Evolutionary conservation across 257 asterid genomes (phyloP).

Genomic region (Scutellaria barbata): DNA sequence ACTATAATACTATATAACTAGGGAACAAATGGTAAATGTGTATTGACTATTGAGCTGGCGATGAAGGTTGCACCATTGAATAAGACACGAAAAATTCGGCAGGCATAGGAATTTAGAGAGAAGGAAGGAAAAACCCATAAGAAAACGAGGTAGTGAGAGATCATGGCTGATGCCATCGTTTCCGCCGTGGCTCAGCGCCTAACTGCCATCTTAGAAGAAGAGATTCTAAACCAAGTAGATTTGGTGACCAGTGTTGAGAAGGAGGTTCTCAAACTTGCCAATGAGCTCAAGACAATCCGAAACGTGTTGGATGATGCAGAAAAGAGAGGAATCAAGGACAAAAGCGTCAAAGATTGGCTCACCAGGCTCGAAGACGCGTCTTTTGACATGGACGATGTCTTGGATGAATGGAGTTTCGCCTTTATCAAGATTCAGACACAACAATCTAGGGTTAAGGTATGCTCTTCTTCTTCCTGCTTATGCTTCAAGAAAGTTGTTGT

Average conservation of each 20-base stretch:
- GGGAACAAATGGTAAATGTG: too few species aligned
- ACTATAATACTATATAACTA: too few species aligned
- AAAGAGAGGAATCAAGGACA: neutral
- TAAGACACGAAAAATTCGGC: too few species aligned
- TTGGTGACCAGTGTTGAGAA: conserved; percentile 18
- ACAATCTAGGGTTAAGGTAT: neutral
- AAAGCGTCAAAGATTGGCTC: neutral
- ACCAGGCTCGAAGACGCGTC: neutral
- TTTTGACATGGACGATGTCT: conserved; percentile 3
- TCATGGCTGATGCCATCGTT: conserved; percentile 25
- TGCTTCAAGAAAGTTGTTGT: neutral
- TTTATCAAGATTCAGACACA: neutral
- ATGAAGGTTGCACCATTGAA: too few species aligned
- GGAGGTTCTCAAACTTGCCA: neutral
- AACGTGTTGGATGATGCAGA: conserved; percentile 14
- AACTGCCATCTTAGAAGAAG: neutral
- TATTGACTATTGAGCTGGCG: too few species aligned
- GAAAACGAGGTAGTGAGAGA: too few species aligned
- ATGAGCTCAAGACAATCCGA: neutral
- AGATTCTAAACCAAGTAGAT: conserved; percentile 19
- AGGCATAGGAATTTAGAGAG: neutral
- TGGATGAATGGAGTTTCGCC: conserved; percentile 17
- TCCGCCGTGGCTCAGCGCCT: conserved; percentile 6
- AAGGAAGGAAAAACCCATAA: too few species aligned
- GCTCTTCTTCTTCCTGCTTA: neutral